A percentile compares a stretch with the other conserved stretches of the same genome.
phyloP scores from a whole-genome alignment of 2,329 filamentous ascomycete species.

The Xylaria sp. region DNA sequence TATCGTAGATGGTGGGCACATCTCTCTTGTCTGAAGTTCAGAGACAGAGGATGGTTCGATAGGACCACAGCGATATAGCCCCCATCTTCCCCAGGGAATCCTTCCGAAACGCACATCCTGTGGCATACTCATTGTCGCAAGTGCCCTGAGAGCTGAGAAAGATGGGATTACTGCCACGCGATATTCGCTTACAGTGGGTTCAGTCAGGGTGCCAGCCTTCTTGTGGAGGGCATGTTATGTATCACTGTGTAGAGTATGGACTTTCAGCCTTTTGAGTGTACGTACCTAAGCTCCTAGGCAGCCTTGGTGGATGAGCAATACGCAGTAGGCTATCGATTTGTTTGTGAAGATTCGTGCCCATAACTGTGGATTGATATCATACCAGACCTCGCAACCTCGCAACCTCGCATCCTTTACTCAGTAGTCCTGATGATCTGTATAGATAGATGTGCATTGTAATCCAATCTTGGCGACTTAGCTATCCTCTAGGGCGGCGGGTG shows the following conservation, averaged over 20 bases:
- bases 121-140: slow-evolving; percentile 14
- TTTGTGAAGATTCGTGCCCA: background rate
- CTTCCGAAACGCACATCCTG: slow-evolving; percentile 33
- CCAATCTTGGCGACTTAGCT: background rate
- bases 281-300: background rate
- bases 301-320: slow-evolving; percentile 15
- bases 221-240: slow-evolving; percentile 14
- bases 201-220: slow-evolving; percentile 9
- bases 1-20: slow-evolving; percentile 27
- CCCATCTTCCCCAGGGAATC: slow-evolving; percentile 39
- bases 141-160: slow-evolving; percentile 19
- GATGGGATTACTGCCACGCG: slow-evolving; percentile 38
- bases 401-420: too few relatives aligned
- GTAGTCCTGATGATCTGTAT: slow-evolving; percentile 7
- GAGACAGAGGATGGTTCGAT: slow-evolving; percentile 33
- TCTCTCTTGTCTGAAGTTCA: slow-evolving; percentile 38
- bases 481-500: slow-evolving; percentile 39
- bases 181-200: slow-evolving; percentile 37
- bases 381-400: background rate
- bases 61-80: slow-evolving; percentile 39
- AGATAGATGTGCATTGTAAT: background rate
- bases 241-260: slow-evolving; percentile 17
- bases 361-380: background rate
- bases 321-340: slow-evolving; percentile 30
- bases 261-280: slow-evolving; percentile 1